Conservation (phyloP, 1,139 yeast species). For the Diutina neorugosa region DNA sequence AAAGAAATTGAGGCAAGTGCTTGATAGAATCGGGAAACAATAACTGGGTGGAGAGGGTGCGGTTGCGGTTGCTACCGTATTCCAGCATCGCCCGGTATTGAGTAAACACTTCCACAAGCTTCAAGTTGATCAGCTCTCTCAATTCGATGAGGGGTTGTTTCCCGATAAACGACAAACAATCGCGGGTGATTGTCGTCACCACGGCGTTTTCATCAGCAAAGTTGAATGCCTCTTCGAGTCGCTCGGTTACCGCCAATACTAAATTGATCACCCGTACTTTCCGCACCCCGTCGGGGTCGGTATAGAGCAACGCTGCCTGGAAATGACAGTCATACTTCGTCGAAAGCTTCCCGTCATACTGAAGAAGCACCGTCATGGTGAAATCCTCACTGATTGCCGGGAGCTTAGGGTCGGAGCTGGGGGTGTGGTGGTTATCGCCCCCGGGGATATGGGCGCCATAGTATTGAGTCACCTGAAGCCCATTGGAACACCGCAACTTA, state of each 20-base stretch:
- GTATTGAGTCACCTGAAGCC: conserved; percentile 73
- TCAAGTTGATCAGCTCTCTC: conserved; percentile 49
- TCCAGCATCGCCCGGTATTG: conserved; percentile 55
- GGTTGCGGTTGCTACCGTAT: conserved; percentile 34
- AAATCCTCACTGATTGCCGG: conserved; percentile 59
- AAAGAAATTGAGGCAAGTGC: conserved; percentile 55
- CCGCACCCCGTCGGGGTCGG: conserved; percentile 63
- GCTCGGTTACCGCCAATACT: conserved; percentile 71
- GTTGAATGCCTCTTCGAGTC: conserved; percentile 61
- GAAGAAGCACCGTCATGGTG: conserved; percentile 57
- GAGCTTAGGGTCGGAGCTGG: conserved; percentile 48
- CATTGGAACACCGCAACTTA: conserved; percentile 80
- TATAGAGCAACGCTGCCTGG: conserved; percentile 83
- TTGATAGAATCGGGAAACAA: conserved; percentile 75
- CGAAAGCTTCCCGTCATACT: conserved; percentile 67
- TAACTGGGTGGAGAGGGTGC: conserved; percentile 49
- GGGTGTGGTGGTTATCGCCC: conserved; percentile 19
- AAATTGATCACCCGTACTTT: conserved; percentile 77
- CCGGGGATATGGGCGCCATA: conserved; percentile 36
- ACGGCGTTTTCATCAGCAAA: conserved; percentile 81
- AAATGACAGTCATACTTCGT: conserved; percentile 73
- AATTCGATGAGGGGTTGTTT: conserved; percentile 49
- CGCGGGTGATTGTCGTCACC: conserved; percentile 60
- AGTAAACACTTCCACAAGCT: conserved; percentile 62
- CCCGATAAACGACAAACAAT: conserved; percentile 51